Percentiles rank a stretch among this genome's conserved stretches.
phyloP scores from a whole-genome alignment of 2,329 filamentous ascomycete species.

The Colletotrichum lindemuthianum region DNA sequence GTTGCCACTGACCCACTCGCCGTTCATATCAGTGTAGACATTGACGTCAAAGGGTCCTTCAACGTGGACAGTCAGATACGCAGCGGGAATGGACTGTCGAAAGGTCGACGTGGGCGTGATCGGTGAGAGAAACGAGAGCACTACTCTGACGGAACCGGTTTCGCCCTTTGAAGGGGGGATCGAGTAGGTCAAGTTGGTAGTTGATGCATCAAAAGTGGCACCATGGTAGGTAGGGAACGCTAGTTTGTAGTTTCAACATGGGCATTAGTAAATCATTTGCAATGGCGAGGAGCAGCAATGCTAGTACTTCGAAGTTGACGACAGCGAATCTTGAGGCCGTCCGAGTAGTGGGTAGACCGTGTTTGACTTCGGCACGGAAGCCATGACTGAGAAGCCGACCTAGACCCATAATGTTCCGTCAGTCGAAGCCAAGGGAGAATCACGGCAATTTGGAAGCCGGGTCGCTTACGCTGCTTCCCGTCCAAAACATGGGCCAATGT shows the following conservation, averaged over 20 bases:
- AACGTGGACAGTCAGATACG: slow-evolving; percentile 78
- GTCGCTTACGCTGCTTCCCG: slow-evolving; percentile 67
- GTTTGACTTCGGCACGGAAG: slow-evolving; percentile 52
- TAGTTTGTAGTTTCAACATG: slow-evolving; percentile 48
- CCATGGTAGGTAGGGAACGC: slow-evolving; percentile 55
- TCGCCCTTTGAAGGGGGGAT: slow-evolving; percentile 44
- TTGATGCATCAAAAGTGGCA: slow-evolving; percentile 59
- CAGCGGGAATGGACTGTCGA: slow-evolving; percentile 83
- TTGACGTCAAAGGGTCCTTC: slow-evolving; percentile 72
- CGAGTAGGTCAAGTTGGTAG: slow-evolving; percentile 60
- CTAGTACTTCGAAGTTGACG: slow-evolving; percentile 38
- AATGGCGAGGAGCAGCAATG: neutral
- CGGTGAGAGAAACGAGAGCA: slow-evolving; percentile 73
- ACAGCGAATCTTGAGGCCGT: slow-evolving; percentile 60
- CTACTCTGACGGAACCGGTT: slow-evolving; percentile 48
- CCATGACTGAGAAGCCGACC: slow-evolving; percentile 63
- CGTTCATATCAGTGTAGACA: slow-evolving; percentile 75
- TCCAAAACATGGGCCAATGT: slow-evolving; percentile 89
- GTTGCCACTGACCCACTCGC: slow-evolving; percentile 85
- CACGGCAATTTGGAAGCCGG: slow-evolving; percentile 9
- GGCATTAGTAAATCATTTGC: slow-evolving; percentile 11
- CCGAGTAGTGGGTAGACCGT: slow-evolving; percentile 63
- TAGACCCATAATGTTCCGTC: slow-evolving; percentile 34
- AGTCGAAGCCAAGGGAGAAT: slow-evolving; percentile 10
- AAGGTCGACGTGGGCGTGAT: slow-evolving; percentile 85